Conservation (phyloP, 441 rosid genomes). For the Adansonia rubrostipa region DNA sequence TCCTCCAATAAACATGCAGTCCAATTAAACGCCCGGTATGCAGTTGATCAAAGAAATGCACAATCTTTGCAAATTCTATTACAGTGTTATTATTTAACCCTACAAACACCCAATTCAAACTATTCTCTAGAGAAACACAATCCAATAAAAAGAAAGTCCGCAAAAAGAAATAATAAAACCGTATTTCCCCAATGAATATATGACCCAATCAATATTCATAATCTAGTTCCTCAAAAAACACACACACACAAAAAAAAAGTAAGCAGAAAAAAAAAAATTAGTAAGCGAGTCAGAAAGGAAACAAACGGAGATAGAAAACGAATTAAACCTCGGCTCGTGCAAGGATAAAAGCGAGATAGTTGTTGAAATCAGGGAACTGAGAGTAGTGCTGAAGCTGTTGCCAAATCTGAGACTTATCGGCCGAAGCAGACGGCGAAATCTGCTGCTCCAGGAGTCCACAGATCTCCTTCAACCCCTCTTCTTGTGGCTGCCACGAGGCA, state of each 20-base stretch:
- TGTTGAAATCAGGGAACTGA: conserved; percentile 94
- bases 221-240: conserved; percentile 17
- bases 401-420: conserved; percentile 96
- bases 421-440: conserved; percentile 83
- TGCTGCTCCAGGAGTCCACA: conserved; percentile 82
- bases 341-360: conserved; percentile 90
- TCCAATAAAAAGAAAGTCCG: conserved; percentile 20
- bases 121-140: not conserved
- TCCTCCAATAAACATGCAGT: not conserved
- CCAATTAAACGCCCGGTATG: conserved; percentile 12
- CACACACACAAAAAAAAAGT: not conserved
- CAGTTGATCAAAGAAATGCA: not conserved
- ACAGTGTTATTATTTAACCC: conserved; percentile 7
- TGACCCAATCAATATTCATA: conserved; percentile 8
- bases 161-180: not conserved
- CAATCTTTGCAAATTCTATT: not conserved
- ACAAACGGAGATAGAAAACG: conserved; percentile 24
- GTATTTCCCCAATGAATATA: not conserved
- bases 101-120: not conserved
- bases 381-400: conserved; percentile 91
- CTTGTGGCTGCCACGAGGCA: conserved; percentile 82
- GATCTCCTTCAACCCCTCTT: conserved; percentile 84
- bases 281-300: conserved; percentile 2
- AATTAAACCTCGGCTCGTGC: conserved; percentile 75
- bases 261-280: not conserved